Conservation (phyloP, 2,329 filamentous ascomycete genomes). For the Dactylellina drechsleri region DNA sequence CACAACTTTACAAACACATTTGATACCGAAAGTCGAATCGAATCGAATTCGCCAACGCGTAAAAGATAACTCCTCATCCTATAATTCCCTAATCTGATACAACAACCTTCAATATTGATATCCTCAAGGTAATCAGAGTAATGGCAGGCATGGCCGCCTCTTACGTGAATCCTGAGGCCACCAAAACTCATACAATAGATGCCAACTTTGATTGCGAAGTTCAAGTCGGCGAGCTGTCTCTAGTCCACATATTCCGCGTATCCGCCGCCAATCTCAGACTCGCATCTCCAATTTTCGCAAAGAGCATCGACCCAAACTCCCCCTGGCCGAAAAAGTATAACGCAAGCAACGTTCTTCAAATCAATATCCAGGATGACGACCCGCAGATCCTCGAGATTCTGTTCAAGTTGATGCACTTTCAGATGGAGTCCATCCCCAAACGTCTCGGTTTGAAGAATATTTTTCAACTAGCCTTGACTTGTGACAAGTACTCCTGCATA, state of each 20-base stretch:
- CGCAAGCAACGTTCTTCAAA: background rate
- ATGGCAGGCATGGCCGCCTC: too few relatives aligned
- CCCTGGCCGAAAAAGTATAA: slow-evolving; percentile 30
- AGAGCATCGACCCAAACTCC: slow-evolving; percentile 37
- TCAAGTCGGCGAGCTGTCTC: background rate
- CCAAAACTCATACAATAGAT: slow-evolving; percentile 19
- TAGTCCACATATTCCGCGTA: slow-evolving; percentile 22
- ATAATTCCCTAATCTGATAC: too few relatives aligned
- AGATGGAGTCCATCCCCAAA: slow-evolving; percentile 23
- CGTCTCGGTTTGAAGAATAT: slow-evolving; percentile 28
- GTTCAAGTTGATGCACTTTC: slow-evolving; percentile 44
- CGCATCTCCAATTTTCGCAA: slow-evolving; percentile 42
- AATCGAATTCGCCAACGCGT: too few relatives aligned
- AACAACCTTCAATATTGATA: too few relatives aligned
- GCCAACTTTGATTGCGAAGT: slow-evolving; percentile 35
- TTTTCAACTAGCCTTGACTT: slow-evolving; percentile 26
- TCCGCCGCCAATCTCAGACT: slow-evolving; percentile 29
- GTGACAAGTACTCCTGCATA: slow-evolving; percentile 50
- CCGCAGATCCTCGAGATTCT: slow-evolving; percentile 28
- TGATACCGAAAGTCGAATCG: too few relatives aligned
- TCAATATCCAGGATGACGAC: slow-evolving; percentile 31
- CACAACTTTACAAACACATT: too few relatives aligned
- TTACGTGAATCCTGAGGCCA: background rate
- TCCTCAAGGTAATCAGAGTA: too few relatives aligned
- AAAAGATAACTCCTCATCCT: too few relatives aligned